phyloP scores from a whole-genome alignment of 106 monocot species.

The Dendrobium catenatum region DNA sequence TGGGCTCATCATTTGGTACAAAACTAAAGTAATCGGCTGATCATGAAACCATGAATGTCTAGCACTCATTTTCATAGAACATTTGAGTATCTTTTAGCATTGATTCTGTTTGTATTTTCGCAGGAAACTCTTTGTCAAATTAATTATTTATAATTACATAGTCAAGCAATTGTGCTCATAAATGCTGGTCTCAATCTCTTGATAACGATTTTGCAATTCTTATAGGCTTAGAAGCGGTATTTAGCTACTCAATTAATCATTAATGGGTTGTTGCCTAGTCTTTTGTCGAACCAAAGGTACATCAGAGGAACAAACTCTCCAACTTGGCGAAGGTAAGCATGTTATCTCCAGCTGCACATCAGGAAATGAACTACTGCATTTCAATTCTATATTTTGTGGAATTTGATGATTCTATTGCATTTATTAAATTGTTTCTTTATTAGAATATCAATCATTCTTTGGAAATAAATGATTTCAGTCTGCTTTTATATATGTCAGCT shows the following conservation, averaged over 20 bases:
- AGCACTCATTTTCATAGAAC: neutral
- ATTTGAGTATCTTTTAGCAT: neutral
- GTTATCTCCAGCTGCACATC: constrained; percentile 1
- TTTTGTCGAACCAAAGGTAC: neutral
- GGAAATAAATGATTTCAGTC: neutral
- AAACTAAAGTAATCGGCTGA: constrained; percentile 1
- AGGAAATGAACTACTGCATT: neutral
- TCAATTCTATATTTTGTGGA: neutral
- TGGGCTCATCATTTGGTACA: neutral
- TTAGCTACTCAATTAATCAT: neutral
- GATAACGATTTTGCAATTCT: neutral
- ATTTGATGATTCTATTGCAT: neutral
- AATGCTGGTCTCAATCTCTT: neutral
- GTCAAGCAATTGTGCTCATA: neutral
- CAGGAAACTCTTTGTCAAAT: neutral
- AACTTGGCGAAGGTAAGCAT: neutral
- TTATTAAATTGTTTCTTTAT: neutral
- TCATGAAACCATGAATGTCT: neutral
- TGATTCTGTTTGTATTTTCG: neutral
- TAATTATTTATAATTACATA: neutral
- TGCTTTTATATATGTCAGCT: constrained; percentile 25
- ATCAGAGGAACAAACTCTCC: neutral
- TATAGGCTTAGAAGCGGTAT: neutral
- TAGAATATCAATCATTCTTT: neutral
- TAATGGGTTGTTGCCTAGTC: constrained; percentile 5